Evolutionary conservation across 352 stramenopile genomes (phyloP), one percentile per base, ranked within the genome.

Genomic region (Phytophthora rubi): DNA sequence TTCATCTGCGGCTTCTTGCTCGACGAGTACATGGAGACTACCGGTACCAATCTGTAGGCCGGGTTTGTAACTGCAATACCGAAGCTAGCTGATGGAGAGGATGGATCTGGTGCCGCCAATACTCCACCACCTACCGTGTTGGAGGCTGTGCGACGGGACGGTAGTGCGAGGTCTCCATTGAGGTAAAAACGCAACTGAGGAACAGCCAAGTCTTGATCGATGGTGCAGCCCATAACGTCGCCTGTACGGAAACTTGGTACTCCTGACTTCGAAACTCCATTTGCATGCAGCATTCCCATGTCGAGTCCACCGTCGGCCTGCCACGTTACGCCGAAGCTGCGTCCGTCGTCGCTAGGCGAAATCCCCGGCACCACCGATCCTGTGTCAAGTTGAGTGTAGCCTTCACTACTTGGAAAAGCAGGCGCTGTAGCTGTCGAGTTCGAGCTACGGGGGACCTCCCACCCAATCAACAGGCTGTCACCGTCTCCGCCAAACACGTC

Each of bases 1-100:
- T 82, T 79, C 71, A 86, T 90, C 58, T 83, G 83, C 8, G 85
- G 85, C 53, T 91, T 89, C 56, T 85, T 82, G 55, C 80, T 83
- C 10, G 78, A 87, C 42, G 86, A 92, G 59, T 92, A 93, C 82
- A 93, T 89, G n/a, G 83, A 90, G 6, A 91, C 79, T 2, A 85
- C 85, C 0, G 86, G 86, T n/a, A 86, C 75, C 49, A 94, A 64
- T 28, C 75, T 79, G 73, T 92, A 90, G 9, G 82, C 71, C 10
- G 82, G 79, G 45, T 89, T 92, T 6, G 85, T 83, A 39, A 89
- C 75, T 0, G 73, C 70, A 59, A 91, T 76, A 7, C 71, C 81
- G 23, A 61, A 56, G 28, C 13, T 67, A 4, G 32, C 42, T 10
- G 55, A 28, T 52, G 30, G 4, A 21, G 28, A 35, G 6, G 61